Conservation (phyloP, 2,329 filamentous ascomycete species). For the Aspergillus sp. region DNA sequence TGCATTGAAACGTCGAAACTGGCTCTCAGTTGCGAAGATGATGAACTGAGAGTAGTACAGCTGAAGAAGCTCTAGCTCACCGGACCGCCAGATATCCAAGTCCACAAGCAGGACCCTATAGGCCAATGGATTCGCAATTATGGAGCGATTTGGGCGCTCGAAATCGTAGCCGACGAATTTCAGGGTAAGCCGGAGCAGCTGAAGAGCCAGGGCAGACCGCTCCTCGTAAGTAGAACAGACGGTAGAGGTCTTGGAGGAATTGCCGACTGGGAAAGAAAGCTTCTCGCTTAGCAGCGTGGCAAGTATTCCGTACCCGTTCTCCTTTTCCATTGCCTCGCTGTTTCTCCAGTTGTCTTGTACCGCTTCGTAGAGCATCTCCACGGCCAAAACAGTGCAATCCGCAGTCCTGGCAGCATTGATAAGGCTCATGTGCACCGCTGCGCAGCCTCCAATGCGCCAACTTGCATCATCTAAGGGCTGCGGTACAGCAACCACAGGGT, state of each 20-base stretch:
- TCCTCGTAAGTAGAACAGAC: conserved; percentile 34
- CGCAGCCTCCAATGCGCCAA: conserved; percentile 88
- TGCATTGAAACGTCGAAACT: conserved; percentile 85
- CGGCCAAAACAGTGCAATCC: conserved; percentile 63
- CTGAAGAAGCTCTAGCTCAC: conserved; percentile 65
- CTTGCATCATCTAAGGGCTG: conserved; percentile 82
- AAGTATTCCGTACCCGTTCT: conserved; percentile 85
- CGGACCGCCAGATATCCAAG: conserved; percentile 83
- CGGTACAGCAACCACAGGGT: conserved; percentile 70
- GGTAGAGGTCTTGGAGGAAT: conserved; percentile 33
- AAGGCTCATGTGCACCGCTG: conserved; percentile 73
- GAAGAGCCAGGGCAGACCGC: conserved; percentile 42
- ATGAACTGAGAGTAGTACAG: conserved; percentile 90
- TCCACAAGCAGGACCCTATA: conserved; percentile 89
- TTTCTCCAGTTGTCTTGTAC: conserved; percentile 92
- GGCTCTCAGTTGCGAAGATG: conserved; percentile 80
- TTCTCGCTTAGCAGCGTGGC: conserved; percentile 77
- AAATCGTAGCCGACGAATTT: conserved; percentile 83
- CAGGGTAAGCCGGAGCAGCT: conserved; percentile 67
- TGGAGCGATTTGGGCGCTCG: conserved; percentile 69
- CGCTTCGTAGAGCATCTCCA: conserved; percentile 75
- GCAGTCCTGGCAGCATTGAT: conserved; percentile 65
- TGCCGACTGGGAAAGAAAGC: conserved; percentile 37
- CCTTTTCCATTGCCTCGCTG: conserved; percentile 94
- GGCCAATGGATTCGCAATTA: conserved; percentile 90